phyloP scores from a whole-genome alignment of 2,329 filamentous ascomycete genomes.

The Aspergillus intermedius region DNA sequence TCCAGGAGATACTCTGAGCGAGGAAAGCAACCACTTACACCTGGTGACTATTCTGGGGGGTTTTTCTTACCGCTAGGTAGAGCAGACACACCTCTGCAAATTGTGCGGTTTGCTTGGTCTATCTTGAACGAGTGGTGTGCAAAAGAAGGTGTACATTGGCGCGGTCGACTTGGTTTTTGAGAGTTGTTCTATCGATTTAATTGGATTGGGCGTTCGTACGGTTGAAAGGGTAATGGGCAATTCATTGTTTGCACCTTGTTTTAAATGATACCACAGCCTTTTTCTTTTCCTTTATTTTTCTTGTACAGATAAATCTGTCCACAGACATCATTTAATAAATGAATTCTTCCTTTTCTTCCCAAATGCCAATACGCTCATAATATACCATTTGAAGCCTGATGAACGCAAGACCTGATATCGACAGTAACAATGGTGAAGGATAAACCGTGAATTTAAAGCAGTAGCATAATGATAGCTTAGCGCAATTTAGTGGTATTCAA shows the following conservation, averaged over 20 bases:
- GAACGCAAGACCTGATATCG: too few relatives aligned
- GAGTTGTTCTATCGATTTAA: not conserved
- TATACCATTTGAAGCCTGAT: too few relatives aligned
- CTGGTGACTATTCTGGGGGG: constrained; percentile 30
- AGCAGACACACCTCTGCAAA: constrained; percentile 39
- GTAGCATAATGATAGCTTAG: too few relatives aligned
- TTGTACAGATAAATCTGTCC: too few relatives aligned
- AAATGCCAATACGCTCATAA: too few relatives aligned
- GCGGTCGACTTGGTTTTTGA: constrained; percentile 35
- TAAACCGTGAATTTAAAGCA: too few relatives aligned
- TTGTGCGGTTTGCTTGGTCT: constrained; percentile 39
- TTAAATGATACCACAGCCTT: not conserved
- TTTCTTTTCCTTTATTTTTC: not conserved
- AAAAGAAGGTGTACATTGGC: constrained; percentile 42
- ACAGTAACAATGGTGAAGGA: too few relatives aligned
- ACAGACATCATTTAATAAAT: too few relatives aligned
- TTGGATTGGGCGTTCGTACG: not conserved
- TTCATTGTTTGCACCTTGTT: not conserved
- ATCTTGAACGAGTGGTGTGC: constrained; percentile 43
- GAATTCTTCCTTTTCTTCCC: too few relatives aligned
- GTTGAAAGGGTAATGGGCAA: constrained; percentile 2
- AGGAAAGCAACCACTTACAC: constrained; percentile 27
- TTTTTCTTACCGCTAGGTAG: constrained; percentile 40
- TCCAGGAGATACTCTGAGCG: constrained; percentile 32
- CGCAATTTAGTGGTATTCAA: too few relatives aligned